phyloP scores from a whole-genome alignment of 2,329 filamentous ascomycete species.

The Aspergillus latus region DNA sequence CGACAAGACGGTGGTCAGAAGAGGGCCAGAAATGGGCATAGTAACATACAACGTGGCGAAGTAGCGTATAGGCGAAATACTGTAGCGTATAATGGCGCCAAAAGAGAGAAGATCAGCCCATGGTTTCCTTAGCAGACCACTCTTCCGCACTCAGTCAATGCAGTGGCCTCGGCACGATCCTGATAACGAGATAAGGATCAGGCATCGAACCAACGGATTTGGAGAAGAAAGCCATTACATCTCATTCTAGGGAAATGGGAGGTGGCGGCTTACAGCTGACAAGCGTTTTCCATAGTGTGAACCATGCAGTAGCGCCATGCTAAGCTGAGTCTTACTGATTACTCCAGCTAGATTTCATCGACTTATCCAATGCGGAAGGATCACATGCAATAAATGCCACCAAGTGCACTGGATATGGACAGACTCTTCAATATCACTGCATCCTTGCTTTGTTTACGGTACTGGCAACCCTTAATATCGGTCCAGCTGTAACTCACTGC shows the following conservation, averaged over 20 bases:
- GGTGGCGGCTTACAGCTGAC: neutral
- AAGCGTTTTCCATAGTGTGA: neutral
- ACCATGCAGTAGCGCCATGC: slow-evolving; percentile 10
- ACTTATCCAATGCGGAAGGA: too few relatives aligned
- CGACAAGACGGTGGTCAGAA: neutral
- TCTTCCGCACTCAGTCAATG: neutral
- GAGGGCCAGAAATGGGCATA: too few relatives aligned
- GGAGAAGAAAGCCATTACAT: neutral
- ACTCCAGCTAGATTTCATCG: neutral
- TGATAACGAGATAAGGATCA: neutral
- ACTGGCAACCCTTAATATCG: neutral
- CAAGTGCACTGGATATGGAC: neutral
- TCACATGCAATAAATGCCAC: too few relatives aligned
- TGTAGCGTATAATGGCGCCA: neutral
- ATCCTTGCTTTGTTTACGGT: neutral
- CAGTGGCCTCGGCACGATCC: neutral
- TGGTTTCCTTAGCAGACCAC: neutral
- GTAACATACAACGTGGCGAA: too few relatives aligned
- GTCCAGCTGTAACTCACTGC: neutral
- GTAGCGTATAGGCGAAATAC: too few relatives aligned
- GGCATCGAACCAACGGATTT: neutral
- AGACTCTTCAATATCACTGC: neutral
- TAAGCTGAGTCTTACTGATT: slow-evolving; percentile 1
- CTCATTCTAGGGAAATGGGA: neutral
- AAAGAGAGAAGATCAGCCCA: neutral